Evolutionary conservation across 1,139 yeast genomes (phyloP), one percentile per base, ranked within the genome.

Genomic region (Geotrichum siamense): DNA sequence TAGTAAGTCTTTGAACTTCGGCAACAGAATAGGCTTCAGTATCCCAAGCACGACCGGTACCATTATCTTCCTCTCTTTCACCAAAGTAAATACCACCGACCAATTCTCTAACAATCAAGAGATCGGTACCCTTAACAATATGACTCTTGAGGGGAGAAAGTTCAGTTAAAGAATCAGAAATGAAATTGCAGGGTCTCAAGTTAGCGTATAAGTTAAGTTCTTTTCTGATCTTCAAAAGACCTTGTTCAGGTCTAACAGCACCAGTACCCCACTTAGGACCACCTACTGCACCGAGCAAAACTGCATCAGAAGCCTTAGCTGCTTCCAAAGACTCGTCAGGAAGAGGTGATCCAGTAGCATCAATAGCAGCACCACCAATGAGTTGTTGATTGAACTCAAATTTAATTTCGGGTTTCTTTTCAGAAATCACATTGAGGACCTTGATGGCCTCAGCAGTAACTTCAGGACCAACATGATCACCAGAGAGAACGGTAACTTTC

Each of bases 231-330:
- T 87, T 76, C 54, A 91, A 75, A 56, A 91, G 75, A 49, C 98
- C 98, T 67, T 86, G 97, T 67, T 91, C 98, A 41, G 98, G 98
- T 69, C 98, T 80, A 41, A 91, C 96, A 13, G 75, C 59, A 38
- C 68, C 96, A 29, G 96, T 84, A 28, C 94, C 93, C 98, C 98
- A 91, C 68, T 91, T 91, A 49, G 98, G 98, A 23, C 98, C 98
- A 52, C 98, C 98, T 22, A 91, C 98, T 4, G 98, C 96, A 52
- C 98, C 98, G 48, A 91, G 73, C 52, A 91, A 70, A 16, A 91
- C 95, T 29, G 98, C 98, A 62, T 91, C 94, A 1, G 97, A 82
- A 38, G 68, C 68, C 66, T 84, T 87, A 39, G 97, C 78, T n/a
- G 94, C 86, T 41, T 71, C 83, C 42, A 91, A 73, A 2, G 96